Base-by-base conservation (phyloP, 1,284 basidiomycete genomes). In the Apiotrichum montevideense region DNA sequence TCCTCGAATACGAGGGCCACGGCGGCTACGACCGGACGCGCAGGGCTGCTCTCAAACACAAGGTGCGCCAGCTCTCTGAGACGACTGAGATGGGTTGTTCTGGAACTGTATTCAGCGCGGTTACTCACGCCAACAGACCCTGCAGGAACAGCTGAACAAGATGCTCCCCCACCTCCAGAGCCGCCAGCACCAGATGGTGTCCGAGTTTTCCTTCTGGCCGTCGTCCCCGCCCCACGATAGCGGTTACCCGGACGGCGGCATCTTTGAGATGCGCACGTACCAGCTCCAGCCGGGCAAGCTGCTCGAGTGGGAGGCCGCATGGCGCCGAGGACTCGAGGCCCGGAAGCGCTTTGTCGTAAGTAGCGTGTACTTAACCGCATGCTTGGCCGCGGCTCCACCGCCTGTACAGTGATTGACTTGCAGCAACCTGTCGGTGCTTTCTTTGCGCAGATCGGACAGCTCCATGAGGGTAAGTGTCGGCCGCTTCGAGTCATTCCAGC, bases 131-230 rank as follows among this genome's bases (percentile, higher is more conserved):
- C 2, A 6, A 15, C 50, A 59, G 57, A 39, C 48, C 35, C 55
- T 62, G 11, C 60, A 59, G 57, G 49, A 34, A 11, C 55, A 54
- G n/a, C 49, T 56, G 14, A 55, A 58, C 34, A 62, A 81, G 21
- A 84, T 95, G 77, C 79, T 89, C 14, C 87, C 89, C 4, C 83
- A 83, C 71, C 73, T 95, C 48, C 80, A 78, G 21, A 85, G 84
- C 4, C 84, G 90, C 52, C 82, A 84, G 47, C 81, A 82, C 29
- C 90, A 94, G 67, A 81, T 95, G 52, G 85, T 86, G 64, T 90
- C 92, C 72, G 94, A 97, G 74, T 97, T 97, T 76, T 89, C 89
- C 1, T 94, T 96, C 79, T 85, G 92, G 73, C 90, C 91, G 2
- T 90, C 90, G 3, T 83, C 87, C 13, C 90, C 92, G 35, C 90